Base-by-base conservation (phyloP, 2,329 filamentous ascomycete genomes). In the Aureobasidium sp. region DNA sequence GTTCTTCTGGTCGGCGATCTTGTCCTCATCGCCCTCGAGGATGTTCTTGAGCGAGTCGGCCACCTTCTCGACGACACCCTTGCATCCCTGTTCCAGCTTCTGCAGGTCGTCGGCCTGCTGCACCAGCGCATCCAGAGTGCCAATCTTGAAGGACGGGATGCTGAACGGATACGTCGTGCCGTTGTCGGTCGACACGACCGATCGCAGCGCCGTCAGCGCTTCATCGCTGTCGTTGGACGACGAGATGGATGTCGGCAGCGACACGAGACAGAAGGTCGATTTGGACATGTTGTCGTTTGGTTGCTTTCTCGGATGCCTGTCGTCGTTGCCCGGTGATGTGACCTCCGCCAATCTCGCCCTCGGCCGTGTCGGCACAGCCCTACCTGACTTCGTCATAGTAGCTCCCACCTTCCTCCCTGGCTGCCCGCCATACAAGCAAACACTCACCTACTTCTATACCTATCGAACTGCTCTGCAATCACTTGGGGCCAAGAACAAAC, bases 91-190 rank as follows among this genome's bases (percentile, higher is more conserved):
- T 66, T 95, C 90, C 55, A 97, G 85, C 83, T 96, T 97, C 62
- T 86, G 82, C 59, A 99, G 80, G 70, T 97, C 94, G 71, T 99
- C 94, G 60, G 94, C 94, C 75, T 99, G 93, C 76, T 96, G 90
- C 46, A 99, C 91, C 61, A 99, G 81, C 40, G 89, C 90, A 77
- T 99, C 94, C 38, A 99, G 82, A 0, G 94, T 96, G 61, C 94
- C 94, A 73, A 99, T 95, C 79, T 97, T 99, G 82, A 99, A 96
- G 65, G 91, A 87, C 21, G 94, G 94, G 64, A 97, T 88, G 60
- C 83, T 78, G 71, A 97, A 96, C 2, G 86, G 85, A 55, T 85
- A 78, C 47, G 90, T 87, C 57, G 82, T 84, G 71, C 88, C 90
- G 73, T 89, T 86, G 68, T 95, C 89, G 61, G 83, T 77, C 53